These are phyloP conservation scores for Psophocarpus tetragonolobus DNA, from an alignment of 306 rosid genomes.

Conservation along the genomic window DNA sequence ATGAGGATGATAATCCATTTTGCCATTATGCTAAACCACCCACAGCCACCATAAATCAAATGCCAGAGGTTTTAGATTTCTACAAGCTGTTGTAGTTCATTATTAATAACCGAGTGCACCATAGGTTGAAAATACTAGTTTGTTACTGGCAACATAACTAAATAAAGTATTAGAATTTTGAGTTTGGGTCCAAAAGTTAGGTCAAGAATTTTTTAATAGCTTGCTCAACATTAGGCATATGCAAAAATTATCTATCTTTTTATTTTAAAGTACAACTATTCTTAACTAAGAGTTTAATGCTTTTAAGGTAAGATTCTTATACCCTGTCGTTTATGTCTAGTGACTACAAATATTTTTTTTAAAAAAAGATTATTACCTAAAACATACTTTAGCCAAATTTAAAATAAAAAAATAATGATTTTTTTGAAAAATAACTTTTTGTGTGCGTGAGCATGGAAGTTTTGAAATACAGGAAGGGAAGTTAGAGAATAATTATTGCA, in stretches of 20 bases:
- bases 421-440: no score
- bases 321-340: neutral
- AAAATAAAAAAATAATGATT: no score
- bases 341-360: no score
- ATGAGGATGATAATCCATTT: conserved; percentile 35
- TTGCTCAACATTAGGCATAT: neutral
- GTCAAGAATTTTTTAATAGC: neutral
- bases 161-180: no score
- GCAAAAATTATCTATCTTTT: neutral
- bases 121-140: neutral
- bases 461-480: no score
- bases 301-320: neutral
- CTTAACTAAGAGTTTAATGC: neutral
- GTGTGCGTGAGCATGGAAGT: no score
- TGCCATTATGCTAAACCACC: conserved; percentile 33
- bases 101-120: conserved; percentile 17
- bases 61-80: conserved; percentile 32
- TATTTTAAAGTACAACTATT: neutral
- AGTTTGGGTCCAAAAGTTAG: no score
- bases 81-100: conserved; percentile 7
- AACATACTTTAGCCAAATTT: no score
- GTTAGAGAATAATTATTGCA: no score
- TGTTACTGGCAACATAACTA: no score
- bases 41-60: conserved; percentile 26
- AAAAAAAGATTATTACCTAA: no score